A percentile compares a stretch with the other conserved stretches of the same genome.
phyloP scores from a whole-genome alignment of 1,284 basidiomycete genomes.

The Mycena sp. region DNA sequence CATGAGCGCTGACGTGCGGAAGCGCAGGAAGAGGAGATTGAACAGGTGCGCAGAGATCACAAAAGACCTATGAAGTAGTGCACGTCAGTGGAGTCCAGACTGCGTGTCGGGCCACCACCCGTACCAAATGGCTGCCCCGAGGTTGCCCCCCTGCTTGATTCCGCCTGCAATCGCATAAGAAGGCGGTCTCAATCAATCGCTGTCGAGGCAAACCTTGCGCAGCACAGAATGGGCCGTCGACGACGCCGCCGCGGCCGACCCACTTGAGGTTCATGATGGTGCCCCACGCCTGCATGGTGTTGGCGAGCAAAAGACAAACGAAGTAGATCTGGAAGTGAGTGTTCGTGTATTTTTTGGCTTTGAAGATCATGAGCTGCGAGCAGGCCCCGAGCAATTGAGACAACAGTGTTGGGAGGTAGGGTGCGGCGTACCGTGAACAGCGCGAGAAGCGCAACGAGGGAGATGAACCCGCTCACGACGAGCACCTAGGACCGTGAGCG shows the following conservation, averaged over 20 bases:
- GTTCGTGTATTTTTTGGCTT: slow-evolving; percentile 22
- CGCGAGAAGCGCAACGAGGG: slow-evolving; percentile 9
- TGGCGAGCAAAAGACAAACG: slow-evolving; percentile 24
- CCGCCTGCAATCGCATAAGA: slow-evolving; percentile 1
- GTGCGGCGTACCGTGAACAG: slow-evolving; percentile 20
- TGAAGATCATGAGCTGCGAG: too few relatives aligned
- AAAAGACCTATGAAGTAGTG: slow-evolving; percentile 5
- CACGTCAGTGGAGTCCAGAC: not conserved
- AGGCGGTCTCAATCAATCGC: not conserved
- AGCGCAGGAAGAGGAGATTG: slow-evolving; percentile 27
- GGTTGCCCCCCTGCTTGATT: slow-evolving; percentile 13
- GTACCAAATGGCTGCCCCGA: slow-evolving; percentile 22
- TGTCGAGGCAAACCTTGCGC: slow-evolving; percentile 12
- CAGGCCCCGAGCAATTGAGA: slow-evolving; percentile 7
- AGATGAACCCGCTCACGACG: too few relatives aligned
- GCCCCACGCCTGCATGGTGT: slow-evolving; percentile 28
- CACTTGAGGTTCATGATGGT: slow-evolving; percentile 24
- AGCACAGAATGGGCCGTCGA: slow-evolving; percentile 19
- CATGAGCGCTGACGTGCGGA: slow-evolving; percentile 16
- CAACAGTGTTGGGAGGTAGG: too few relatives aligned
- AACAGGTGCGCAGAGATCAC: slow-evolving; percentile 28
- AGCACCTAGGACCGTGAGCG: too few relatives aligned
- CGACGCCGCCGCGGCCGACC: slow-evolving; percentile 6
- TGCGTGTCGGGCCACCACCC: not conserved
- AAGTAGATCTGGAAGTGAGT: slow-evolving; percentile 28